Percentiles rank a stretch among this genome's conserved stretches.
phyloP scores from a whole-genome alignment of 208 protist species.

The Crithidia mellificae region DNA sequence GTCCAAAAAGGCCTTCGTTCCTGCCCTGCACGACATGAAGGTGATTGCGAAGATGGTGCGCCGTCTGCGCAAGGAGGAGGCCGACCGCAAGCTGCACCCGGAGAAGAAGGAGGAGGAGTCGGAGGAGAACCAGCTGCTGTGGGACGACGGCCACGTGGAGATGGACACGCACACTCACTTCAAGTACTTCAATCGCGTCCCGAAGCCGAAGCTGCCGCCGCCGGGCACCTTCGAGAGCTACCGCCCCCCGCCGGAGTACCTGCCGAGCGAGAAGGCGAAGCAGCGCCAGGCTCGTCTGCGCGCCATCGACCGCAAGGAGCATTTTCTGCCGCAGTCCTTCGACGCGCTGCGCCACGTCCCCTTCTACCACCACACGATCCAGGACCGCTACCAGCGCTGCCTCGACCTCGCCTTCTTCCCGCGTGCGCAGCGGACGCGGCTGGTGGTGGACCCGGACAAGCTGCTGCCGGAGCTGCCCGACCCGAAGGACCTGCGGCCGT shows the following conservation, averaged over 20 bases:
- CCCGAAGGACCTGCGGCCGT: slow-evolving; percentile 98
- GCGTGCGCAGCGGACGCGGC: slow-evolving; percentile 85
- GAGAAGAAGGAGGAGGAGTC: slow-evolving; percentile 28
- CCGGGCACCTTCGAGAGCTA: slow-evolving; percentile 97
- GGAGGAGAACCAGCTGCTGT: slow-evolving; percentile 57
- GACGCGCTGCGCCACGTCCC: slow-evolving; percentile 94
- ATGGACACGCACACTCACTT: slow-evolving; percentile 89
- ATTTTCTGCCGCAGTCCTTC: slow-evolving; percentile 94
- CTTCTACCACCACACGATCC: slow-evolving; percentile 94
- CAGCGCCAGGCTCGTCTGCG: slow-evolving; percentile 88
- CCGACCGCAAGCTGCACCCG: slow-evolving; percentile 38
- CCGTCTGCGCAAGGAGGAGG: slow-evolving; percentile 63
- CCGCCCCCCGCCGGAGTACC: slow-evolving; percentile 98
- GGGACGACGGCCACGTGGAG: slow-evolving; percentile 83
- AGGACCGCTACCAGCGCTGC: slow-evolving; percentile 99
- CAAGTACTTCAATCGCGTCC: slow-evolving; percentile 86
- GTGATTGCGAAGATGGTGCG: slow-evolving; percentile 91
- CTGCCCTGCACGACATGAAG: slow-evolving; percentile 89
- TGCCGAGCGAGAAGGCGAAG: slow-evolving; percentile 91
- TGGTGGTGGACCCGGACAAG: slow-evolving; percentile 94
- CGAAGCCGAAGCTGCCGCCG: slow-evolving; percentile 78
- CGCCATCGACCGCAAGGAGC: slow-evolving; percentile 90
- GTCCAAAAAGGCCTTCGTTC: slow-evolving; percentile 85
- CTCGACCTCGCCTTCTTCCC: slow-evolving; percentile 99
- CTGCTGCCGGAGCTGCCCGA: slow-evolving; percentile 98